Conservation (phyloP, 345 rosid genomes). For the Corymbia maculata region DNA sequence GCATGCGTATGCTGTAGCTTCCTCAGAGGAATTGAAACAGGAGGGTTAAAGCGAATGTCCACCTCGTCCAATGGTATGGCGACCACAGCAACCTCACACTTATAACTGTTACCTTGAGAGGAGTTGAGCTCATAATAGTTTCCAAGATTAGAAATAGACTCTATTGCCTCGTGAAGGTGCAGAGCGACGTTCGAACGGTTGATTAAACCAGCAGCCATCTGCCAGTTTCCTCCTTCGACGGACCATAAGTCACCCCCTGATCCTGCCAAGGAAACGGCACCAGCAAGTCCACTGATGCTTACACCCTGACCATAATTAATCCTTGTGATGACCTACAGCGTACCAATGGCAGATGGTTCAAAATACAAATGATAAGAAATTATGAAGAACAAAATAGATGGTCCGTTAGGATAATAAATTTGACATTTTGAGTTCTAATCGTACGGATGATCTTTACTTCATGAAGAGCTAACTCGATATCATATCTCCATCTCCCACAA, state of each 20-base stretch:
- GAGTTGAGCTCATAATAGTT: slow-evolving; percentile 72
- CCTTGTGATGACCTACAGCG: slow-evolving; percentile 70
- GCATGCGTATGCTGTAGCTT: slow-evolving; percentile 82
- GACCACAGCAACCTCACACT: slow-evolving; percentile 54
- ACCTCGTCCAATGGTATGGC: slow-evolving; percentile 85
- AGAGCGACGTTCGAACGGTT: slow-evolving; percentile 57
- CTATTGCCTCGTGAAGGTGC: slow-evolving; percentile 55
- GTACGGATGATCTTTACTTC: not conserved
- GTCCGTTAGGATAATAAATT: not conserved
- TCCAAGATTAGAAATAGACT: slow-evolving; percentile 48
- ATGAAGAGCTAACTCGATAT: not conserved
- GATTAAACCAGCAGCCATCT: slow-evolving; percentile 76
- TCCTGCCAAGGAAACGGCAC: slow-evolving; percentile 95
- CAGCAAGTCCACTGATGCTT: slow-evolving; percentile 80
- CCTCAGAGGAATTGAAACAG: slow-evolving; percentile 57
- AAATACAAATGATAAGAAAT: not conserved
- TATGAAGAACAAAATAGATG: not conserved
- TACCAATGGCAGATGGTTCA: not conserved
- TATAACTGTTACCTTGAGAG: slow-evolving; percentile 47
- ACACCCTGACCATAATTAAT: slow-evolving; percentile 87
- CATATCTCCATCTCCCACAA: not conserved
- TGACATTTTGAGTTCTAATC: not conserved
- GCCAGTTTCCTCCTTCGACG: slow-evolving; percentile 89
- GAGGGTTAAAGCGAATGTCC: slow-evolving; percentile 52
- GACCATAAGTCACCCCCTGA: slow-evolving; percentile 88